Base-by-base conservation (phyloP, 495 filamentous ascomycete genomes). In the Talaromyces ruber region DNA sequence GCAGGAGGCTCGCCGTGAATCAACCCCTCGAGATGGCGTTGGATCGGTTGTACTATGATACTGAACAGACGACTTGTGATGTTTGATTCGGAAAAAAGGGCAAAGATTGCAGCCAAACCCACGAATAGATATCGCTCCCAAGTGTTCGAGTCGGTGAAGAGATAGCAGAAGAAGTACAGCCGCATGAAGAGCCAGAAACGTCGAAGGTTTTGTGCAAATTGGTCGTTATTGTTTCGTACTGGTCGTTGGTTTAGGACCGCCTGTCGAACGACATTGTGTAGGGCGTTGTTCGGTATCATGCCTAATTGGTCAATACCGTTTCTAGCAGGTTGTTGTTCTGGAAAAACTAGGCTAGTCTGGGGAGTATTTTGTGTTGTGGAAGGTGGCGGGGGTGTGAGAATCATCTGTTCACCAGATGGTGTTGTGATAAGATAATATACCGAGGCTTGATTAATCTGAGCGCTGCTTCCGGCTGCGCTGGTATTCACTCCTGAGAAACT, bases 171-270 rank as follows among this genome's bases (percentile, higher is more conserved):
- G 55, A 86, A 81, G 50, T 85, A 82, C 21, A 97, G 72, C 30
- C 91, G 84, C 52, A 91, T 72, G n/a, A 94, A 74, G 18, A 94
- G 80, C 91, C 91, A 96, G 22, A 94, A 68, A 24, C 84, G 81
- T 57, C 86, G 76, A 66, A 84, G 74, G 39, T 79, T 63, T 52
- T 81, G 82, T 16, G 77, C 82, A 16, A 84, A 39, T 37, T 79
- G 68, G 12, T 76, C 71, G 2, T 75, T 77, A 11, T 76, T 76
- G 6, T 77, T 72, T 52, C 78, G 73, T 11, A 63, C 67, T 60
- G 63, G 62, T 65, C 62, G 70, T 60, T 78, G 75, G 59, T 78
- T 74, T 26, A 76, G 68, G 6, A 76, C 68, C 18, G 69, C 78
- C 56, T 77, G 77, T 50, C 73, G 74, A 0, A 73, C 67, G 50